Percentiles rank a stretch among this genome's conserved stretches.
These are phyloP conservation scores for Musa itinerans DNA, from an alignment of 176 grass and related monocot species.

Conservation along the genomic window DNA sequence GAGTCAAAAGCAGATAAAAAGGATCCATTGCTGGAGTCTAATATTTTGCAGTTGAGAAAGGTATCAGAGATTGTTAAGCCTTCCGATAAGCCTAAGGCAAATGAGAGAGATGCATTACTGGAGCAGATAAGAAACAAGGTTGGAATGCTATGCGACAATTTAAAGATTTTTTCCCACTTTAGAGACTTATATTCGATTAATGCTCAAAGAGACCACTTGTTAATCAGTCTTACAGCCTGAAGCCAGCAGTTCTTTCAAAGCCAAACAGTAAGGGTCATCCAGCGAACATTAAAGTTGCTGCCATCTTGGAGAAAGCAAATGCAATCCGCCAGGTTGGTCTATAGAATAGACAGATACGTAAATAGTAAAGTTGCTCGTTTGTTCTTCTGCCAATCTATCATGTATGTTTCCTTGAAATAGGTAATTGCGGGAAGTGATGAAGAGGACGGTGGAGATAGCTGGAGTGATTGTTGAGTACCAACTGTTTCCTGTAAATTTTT, in stretches of 20 bases:
- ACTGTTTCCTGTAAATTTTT: background rate
- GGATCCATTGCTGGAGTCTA: conserved; percentile 6
- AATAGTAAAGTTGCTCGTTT: background rate
- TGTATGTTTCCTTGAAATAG: conserved; percentile 28
- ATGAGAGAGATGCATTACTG: conserved; percentile 72
- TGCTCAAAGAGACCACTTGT: conserved; percentile 2
- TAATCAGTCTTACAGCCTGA: conserved; percentile 72
- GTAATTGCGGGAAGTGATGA: conserved; percentile 85
- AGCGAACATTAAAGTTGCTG: conserved; percentile 83
- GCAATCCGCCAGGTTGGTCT: conserved; percentile 75
- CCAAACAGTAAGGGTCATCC: conserved; percentile 38
- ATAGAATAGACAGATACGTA: background rate
- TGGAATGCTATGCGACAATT: background rate
- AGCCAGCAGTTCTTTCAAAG: conserved; percentile 41
- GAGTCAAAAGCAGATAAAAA: background rate
- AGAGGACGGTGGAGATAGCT: conserved; percentile 73
- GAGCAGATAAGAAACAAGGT: conserved; percentile 99
- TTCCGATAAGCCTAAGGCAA: conserved; percentile 30
- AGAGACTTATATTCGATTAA: background rate
- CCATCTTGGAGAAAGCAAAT: conserved; percentile 94
- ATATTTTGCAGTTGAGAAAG: conserved; percentile 75
- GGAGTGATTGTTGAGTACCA: conserved; percentile 58
- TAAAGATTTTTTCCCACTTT: conserved; percentile 3
- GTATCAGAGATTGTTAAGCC: conserved; percentile 52
- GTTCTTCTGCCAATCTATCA: conserved; percentile 2